Evolutionary conservation across 2,329 filamentous ascomycete genomes (phyloP).

Genomic region (Aspergillus floridensis): DNA sequence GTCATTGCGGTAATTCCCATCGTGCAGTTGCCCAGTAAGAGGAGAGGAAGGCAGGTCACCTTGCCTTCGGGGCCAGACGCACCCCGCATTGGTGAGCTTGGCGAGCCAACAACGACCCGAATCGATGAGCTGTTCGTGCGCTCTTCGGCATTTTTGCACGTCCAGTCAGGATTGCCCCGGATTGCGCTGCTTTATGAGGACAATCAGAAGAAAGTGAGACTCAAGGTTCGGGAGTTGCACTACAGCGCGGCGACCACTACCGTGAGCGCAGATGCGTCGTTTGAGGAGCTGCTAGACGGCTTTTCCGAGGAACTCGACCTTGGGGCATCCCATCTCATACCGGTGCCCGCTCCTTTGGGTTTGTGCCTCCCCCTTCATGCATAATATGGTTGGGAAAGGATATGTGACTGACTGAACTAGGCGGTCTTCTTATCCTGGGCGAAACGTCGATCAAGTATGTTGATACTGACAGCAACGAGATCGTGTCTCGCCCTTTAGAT

Average conservation of each 20-base stretch:
- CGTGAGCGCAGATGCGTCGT: constrained; percentile 52
- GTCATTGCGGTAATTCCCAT: constrained; percentile 64
- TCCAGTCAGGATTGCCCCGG: constrained; percentile 53
- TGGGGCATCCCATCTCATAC: constrained; percentile 61
- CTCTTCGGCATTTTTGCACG: constrained; percentile 64
- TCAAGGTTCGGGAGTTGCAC: constrained; percentile 56
- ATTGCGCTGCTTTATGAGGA: constrained; percentile 66
- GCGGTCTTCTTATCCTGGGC: constrained; percentile 71
- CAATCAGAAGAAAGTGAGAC: constrained; percentile 53
- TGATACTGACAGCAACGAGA: constrained; percentile 69
- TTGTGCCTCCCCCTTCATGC: constrained; percentile 15
- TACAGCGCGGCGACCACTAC: constrained; percentile 48
- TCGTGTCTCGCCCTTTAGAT: constrained; percentile 62
- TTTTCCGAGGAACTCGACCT: constrained; percentile 56
- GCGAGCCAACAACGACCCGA: constrained; percentile 59
- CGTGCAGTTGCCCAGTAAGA: constrained; percentile 54
- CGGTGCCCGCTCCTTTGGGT: constrained; percentile 57
- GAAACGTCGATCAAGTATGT: constrained; percentile 83
- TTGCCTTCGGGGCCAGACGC: constrained; percentile 25
- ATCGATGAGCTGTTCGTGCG: constrained; percentile 67
- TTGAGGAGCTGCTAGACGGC: constrained; percentile 50
- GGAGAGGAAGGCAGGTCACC: constrained; percentile 29
- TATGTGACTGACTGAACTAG: constrained; percentile 52
- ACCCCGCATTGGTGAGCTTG: constrained; percentile 54
- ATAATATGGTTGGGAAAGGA: not conserved